Base-by-base conservation (phyloP, 768 basidiomycete genomes). In the Leccinum barrowsii region DNA sequence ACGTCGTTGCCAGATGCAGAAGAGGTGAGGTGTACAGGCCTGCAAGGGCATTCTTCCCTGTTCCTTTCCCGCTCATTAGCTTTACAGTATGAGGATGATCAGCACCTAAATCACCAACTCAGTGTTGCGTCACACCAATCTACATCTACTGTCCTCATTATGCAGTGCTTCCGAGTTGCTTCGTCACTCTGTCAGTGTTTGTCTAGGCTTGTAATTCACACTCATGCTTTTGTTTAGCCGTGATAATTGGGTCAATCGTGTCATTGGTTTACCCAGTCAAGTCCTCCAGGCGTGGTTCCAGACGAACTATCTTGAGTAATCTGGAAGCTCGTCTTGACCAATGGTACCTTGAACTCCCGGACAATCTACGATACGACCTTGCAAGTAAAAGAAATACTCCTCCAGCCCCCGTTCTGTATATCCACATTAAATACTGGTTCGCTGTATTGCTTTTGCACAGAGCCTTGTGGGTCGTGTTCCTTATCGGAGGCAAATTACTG, bases 401-500 rank as follows among this genome's bases (percentile, higher is more conserved):
- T 8, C 80, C 85, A 4, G 86, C 90, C 1, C 83, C 86, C 54
- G 78, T 91, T 24, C 69, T 91, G 30, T 79, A 83, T 49, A 74
- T 92, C 44, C 87, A 92, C 63, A 78, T 89, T 56, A 79, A 88
- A 61, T 92, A 92, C 68, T 89, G 88, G 83, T 84, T 82, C 7
- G 79, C 87, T 17, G 85, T 92, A 5, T 76, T 92, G 12, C 75
- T 92, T 37, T 77, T 92, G 40, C 82, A 92, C 70, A 81, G 90
- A 53, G 89, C 87, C 15, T 92, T 90, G 90, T 91, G 71, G 79
- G 90, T 80, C 15, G 17, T 46, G 51, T 28, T 59, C 37, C 37
- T 60, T 10, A 24, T 56, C n/a, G 7, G 48, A 49, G 49, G 47
- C 34, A 35, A 54, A 13, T 52, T 58, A 13, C 53, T 67, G 19